Evolutionary conservation across 345 rosid species (phyloP).

Genomic region (Microcos paniculata): DNA sequence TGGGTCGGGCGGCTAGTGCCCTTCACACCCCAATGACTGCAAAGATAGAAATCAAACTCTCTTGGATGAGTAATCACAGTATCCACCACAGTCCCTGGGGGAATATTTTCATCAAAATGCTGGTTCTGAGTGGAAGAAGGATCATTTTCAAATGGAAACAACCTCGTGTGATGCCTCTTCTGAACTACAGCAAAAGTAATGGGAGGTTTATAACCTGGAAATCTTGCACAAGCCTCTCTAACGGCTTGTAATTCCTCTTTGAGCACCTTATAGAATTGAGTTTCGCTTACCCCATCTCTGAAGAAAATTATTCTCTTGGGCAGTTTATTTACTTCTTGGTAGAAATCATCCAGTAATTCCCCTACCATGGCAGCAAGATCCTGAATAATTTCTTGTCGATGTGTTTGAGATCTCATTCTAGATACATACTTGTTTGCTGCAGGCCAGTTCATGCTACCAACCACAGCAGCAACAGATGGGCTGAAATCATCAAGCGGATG

Average conservation of each 20-base stretch:
- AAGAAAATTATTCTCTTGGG: slow-evolving; percentile 89
- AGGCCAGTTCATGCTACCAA: slow-evolving; percentile 99
- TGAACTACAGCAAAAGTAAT: slow-evolving; percentile 89
- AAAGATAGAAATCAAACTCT: slow-evolving; percentile 91
- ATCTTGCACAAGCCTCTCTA: slow-evolving; percentile 59
- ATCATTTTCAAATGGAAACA: slow-evolving; percentile 59
- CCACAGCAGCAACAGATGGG: slow-evolving; percentile 97
- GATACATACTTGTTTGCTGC: slow-evolving; percentile 87
- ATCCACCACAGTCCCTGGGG: slow-evolving; percentile 93
- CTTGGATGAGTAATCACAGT: slow-evolving; percentile 82
- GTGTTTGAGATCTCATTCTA: slow-evolving; percentile 96
- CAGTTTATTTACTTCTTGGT: slow-evolving; percentile 56
- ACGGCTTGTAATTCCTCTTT: slow-evolving; percentile 76
- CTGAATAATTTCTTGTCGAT: slow-evolving; percentile 85
- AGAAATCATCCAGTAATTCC: slow-evolving; percentile 78
- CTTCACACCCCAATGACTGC: slow-evolving; percentile 92
- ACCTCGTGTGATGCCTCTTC: slow-evolving; percentile 88
- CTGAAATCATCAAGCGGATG: slow-evolving; percentile 94
- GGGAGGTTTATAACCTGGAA: slow-evolving; percentile 59
- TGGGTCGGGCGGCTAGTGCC: slow-evolving; percentile 96
- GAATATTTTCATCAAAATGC: slow-evolving; percentile 57
- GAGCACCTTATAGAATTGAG: slow-evolving; percentile 80
- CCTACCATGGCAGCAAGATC: slow-evolving; percentile 83
- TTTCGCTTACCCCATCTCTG: slow-evolving; percentile 93
- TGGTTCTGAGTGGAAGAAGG: slow-evolving; percentile 30